Conservation (phyloP, 1,284 basidiomycete genomes). For the Ceratorhiza oryzae-sativae region DNA sequence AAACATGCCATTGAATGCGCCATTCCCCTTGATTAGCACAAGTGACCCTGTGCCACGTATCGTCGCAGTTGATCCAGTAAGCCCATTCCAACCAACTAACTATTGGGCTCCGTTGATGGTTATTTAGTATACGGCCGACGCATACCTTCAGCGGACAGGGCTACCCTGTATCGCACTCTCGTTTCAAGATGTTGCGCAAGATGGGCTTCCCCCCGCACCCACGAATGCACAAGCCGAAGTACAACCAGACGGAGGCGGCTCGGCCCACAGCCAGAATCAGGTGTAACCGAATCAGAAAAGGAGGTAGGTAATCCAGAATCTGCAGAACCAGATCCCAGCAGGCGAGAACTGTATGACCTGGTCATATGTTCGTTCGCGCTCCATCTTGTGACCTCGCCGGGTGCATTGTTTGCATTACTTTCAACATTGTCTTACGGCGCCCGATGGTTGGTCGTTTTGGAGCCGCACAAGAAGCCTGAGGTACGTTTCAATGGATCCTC, state of each 20-base stretch:
- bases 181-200: conserved; percentile 62
- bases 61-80: conserved; percentile 39
- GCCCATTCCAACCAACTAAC: conserved; percentile 19
- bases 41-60: background rate
- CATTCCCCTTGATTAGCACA: conserved; percentile 1
- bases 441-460: conserved; percentile 69
- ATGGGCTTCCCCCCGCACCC: conserved; percentile 52
- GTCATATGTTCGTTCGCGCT: conserved; percentile 75
- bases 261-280: background rate
- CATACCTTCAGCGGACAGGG: conserved; percentile 59
- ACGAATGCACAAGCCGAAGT: no score
- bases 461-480: conserved; percentile 79
- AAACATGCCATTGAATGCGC: background rate
- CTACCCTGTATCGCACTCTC: conserved; percentile 59
- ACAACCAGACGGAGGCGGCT: background rate
- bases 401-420: conserved; percentile 68
- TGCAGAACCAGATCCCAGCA: background rate
- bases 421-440: conserved; percentile 68
- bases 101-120: background rate
- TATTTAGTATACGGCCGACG: conserved; percentile 59
- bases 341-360: conserved; percentile 56
- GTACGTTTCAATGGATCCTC: conserved; percentile 49
- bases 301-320: background rate
- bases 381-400: conserved; percentile 68
- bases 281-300: background rate